Base-by-base conservation (phyloP, 2,329 filamentous ascomycete genomes). In the Claviceps sp. region DNA sequence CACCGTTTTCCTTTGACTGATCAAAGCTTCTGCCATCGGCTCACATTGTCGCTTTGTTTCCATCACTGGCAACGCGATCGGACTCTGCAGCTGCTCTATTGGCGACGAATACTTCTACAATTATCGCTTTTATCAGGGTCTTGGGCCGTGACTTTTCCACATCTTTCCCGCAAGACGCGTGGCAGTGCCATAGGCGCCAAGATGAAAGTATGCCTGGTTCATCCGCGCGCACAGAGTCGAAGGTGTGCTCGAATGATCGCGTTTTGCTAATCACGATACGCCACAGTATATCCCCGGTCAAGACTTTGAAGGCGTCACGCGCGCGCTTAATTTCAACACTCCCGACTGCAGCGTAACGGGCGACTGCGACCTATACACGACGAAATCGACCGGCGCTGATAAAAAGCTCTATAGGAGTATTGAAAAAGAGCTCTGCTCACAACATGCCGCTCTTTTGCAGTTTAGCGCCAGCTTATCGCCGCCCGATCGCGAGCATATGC, bases 341-440 rank as follows among this genome's bases (percentile, higher is more conserved):
- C 82, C 87, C 50, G 91, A 97, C 66, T 90, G 89, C 65, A 87
- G 91, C 60, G 86, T 98, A 55, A 85, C 89, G 30, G 93, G 93
- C 61, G 87, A 88, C 58, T 97, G 91, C 75, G 93, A 98, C 68
- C 78, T 97, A 17, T 98, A 96, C 74, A 97, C 91, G 10, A 96
- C 90, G 26, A 98, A 98, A 70, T 90, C 93, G 34, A 89, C 91
- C 52, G 89, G 90, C 46, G 84, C 85, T 57, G 93, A 98, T 67
- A 96, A 96, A 78, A 97, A 97, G 66, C 76, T 98, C 8, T 96
- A 96, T 75, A 94, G 90, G 70, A 87, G 85, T 65, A 97, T 98
- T 64, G 90, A 96, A 65, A 82, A 87, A 63, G 89, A 87, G 34
- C 80, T 98, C 54, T 89, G 94, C 67, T 86, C 87, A 40, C 89